These are phyloP conservation scores for Phytophthora citricola DNA, from an alignment of 352 stramenopile species.

Conservation along the genomic window DNA sequence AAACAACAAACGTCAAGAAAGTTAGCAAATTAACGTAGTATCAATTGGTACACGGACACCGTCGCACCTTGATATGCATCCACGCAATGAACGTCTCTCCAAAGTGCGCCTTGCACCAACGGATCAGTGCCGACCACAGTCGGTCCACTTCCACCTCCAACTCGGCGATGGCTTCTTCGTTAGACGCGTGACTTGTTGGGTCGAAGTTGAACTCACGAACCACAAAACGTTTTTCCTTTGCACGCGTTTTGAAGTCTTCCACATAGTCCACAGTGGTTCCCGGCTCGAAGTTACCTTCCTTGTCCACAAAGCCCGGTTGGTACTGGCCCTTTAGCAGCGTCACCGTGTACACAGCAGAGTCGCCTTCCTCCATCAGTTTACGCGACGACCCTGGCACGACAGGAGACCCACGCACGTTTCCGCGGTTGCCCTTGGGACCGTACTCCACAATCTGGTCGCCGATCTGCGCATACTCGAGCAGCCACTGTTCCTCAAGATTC, in stretches of 20 bases:
- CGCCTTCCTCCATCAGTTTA: conserved; percentile 93
- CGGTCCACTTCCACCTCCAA: conserved; percentile 93
- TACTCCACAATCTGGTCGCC: conserved; percentile 91
- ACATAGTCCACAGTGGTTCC: conserved; percentile 95
- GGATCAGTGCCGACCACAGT: conserved; percentile 94
- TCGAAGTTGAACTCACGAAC: conserved; percentile 95
- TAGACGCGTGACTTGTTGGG: conserved; percentile 84
- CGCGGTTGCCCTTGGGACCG: conserved; percentile 90
- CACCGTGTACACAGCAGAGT: conserved; percentile 94
- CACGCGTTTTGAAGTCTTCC: conserved; percentile 93
- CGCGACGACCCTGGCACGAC: conserved; percentile 94
- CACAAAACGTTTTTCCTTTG: conserved; percentile 94
- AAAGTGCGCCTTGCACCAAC: conserved; percentile 99
- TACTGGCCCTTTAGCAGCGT: conserved; percentile 97
- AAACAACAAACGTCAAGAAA: conserved; percentile 2
- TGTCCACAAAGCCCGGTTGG: conserved; percentile 82
- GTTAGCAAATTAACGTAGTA: conserved; percentile 6
- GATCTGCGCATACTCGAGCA: conserved; percentile 89
- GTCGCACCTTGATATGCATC: conserved; percentile 97
- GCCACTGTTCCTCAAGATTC: conserved; percentile 90
- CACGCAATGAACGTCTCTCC: conserved; percentile 98
- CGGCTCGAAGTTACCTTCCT: conserved; percentile 90
- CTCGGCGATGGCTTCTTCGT: conserved; percentile 88
- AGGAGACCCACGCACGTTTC: conserved; percentile 93
- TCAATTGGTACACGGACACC: neutral